Evolutionary conservation across 768 basidiomycete genomes (phyloP), one percentile per base, ranked within the genome.

Genomic region (Amanita rimosa): DNA sequence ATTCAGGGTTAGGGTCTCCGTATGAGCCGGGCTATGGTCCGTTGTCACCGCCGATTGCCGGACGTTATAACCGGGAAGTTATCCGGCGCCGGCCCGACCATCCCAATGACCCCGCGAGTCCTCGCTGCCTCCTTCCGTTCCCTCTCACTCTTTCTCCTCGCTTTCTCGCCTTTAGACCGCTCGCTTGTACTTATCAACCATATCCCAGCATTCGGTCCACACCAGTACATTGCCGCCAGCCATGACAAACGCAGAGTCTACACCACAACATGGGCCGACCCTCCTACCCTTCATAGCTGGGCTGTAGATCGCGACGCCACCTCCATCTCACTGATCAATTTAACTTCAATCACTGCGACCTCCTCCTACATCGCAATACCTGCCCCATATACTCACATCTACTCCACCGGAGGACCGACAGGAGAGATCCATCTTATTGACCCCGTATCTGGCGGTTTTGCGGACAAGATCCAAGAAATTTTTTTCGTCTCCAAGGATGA

Each of bases 281-380:
- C 74, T 3, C 74, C 75, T 0, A 55, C 61, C 4, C 64, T 78
- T 4, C 68, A 67, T 0, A 72, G 69, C 51, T 78, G 75, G 74
- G 58, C 60, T 4, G 52, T 75, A 9, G 64, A 68, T 35, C 52
- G 57, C 8, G 26, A 44, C 26, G 55, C 27, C 13, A 6, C 19
- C n/a, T 17, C 29, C 11, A 7, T 43, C 3, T 31, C 19, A 16
- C 69, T 68, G 46, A 52, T 76, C n/a, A 69, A 73, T 48, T 69
- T 55, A 24, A 66, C 69, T 1, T 66, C 69, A 2, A 76, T 76
- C 48, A 72, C 73, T n/a, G 74, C 76, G 7, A 72, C 70, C 0
- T 78, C 76, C 4, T 76, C 75, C 0, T 78, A 76, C 52, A 70
- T 76, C 17, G 62, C 66, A 14, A 55, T 76, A 2, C 75, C 76